Conservation (phyloP, 176 grass and related monocot genomes). For the Ananas comosus region DNA sequence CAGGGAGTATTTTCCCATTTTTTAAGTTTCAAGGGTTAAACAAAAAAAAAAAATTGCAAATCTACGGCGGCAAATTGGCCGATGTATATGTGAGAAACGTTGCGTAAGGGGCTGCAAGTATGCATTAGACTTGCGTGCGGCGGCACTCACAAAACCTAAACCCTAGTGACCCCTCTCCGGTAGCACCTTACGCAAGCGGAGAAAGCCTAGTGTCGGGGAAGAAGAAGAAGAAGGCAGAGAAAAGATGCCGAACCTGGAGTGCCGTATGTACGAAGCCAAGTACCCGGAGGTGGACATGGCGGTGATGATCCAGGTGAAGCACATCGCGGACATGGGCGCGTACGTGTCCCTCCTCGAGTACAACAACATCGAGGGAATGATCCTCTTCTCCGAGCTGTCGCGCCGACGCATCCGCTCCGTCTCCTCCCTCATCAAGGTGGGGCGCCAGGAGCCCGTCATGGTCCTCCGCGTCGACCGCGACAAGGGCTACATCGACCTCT, state of each 20-base stretch:
- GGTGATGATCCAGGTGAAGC: conserved; percentile 96
- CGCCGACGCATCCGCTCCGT: conserved; percentile 85
- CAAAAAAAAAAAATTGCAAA: no score
- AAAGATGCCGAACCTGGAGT: conserved; percentile 62
- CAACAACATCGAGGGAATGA: conserved; percentile 99
- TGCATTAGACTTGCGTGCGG: no score
- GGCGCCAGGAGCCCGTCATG: conserved; percentile 93
- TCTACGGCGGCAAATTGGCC: no score
- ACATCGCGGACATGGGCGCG: conserved; percentile 91
- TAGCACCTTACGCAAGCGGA: no score
- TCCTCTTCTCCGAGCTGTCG: conserved; percentile 94
- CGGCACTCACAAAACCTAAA: no score
- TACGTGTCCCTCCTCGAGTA: conserved; percentile 91
- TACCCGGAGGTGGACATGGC: conserved; percentile 88
- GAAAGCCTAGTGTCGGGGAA: not conserved
- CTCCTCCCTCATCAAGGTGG: conserved; percentile 90
- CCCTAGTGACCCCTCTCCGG: no score
- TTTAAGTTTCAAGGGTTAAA: no score
- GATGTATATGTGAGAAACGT: no score
- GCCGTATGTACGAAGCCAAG: conserved; percentile 75
- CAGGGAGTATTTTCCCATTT: no score
- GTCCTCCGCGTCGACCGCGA: conserved; percentile 91
- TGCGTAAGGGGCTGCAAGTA: no score
- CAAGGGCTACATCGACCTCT: conserved; percentile 91
- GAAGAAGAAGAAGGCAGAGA: not conserved